Percentiles rank a stretch among this genome's conserved stretches.
Conservation (phyloP, 1,139 yeast genomes). For the Yamadazyma mexicana region DNA sequence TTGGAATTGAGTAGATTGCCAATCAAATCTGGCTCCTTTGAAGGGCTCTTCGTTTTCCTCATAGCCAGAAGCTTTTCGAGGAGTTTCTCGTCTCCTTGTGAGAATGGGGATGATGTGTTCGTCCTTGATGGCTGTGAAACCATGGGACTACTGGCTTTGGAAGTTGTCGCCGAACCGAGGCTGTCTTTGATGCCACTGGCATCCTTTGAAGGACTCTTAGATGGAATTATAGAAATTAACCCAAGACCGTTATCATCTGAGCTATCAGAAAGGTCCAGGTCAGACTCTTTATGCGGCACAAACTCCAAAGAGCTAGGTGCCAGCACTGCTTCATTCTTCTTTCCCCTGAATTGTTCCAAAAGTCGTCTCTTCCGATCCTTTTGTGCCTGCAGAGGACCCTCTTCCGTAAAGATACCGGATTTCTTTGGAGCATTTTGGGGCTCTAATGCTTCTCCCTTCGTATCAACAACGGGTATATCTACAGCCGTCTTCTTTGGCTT, state of each 20-base stretch:
- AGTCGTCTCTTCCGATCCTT: not conserved
- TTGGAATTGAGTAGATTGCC: conserved; percentile 1
- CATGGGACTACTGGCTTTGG: no score
- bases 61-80: not conserved
- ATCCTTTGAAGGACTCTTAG: not conserved
- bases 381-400: not conserved
- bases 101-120: not conserved
- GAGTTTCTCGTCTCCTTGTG: not conserved
- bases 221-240: not conserved
- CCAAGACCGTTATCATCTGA: conserved; percentile 13
- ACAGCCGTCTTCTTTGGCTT: not conserved
- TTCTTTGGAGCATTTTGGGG: not conserved
- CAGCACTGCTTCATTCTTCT: not conserved
- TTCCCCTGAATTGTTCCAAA: not conserved
- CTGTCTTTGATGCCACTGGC: not conserved
- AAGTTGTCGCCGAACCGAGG: not conserved
- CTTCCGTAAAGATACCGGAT: not conserved
- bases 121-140: not conserved
- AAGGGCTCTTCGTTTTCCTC: not conserved
- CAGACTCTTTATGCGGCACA: conserved; percentile 11
- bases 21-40: not conserved
- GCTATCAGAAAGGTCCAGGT: conserved; percentile 9
- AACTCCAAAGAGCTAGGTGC: not conserved
- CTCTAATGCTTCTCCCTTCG: not conserved
- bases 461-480: not conserved